Conservation (phyloP, 176 grass and related monocot genomes). For the Carex myosuroides region DNA sequence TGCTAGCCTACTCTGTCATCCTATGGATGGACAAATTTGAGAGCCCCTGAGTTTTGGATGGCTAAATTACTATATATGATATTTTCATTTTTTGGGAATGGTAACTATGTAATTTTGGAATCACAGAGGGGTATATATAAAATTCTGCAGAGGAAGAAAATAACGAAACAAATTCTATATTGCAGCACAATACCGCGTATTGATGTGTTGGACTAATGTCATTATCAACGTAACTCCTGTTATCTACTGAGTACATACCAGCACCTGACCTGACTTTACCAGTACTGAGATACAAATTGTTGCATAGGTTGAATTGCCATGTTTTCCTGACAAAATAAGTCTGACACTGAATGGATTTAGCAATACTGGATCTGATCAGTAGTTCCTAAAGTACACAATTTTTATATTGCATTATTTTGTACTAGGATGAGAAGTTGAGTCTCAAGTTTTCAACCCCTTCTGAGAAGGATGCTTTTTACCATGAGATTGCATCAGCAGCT, state of each 20-base stretch:
- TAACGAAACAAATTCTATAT: background rate
- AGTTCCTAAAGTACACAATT: background rate
- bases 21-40: background rate
- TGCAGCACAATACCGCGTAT: background rate
- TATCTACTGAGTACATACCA: background rate
- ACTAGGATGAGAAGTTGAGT: constrained; percentile 65
- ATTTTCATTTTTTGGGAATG: background rate
- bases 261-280: background rate
- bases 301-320: background rate
- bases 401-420: background rate
- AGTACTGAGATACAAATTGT: background rate
- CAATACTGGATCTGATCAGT: background rate
- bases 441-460: constrained; percentile 40
- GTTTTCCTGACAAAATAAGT: background rate
- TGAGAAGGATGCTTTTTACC: constrained; percentile 58
- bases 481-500: constrained; percentile 72
- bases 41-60: background rate
- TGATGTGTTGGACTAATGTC: background rate
- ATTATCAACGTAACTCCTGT: background rate
- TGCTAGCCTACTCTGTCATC: background rate
- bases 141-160: background rate
- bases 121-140: background rate
- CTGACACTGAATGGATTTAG: background rate
- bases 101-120: background rate
- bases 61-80: background rate